Conservation (phyloP, 2,329 filamentous ascomycete species). For the Truncatella angustata region DNA sequence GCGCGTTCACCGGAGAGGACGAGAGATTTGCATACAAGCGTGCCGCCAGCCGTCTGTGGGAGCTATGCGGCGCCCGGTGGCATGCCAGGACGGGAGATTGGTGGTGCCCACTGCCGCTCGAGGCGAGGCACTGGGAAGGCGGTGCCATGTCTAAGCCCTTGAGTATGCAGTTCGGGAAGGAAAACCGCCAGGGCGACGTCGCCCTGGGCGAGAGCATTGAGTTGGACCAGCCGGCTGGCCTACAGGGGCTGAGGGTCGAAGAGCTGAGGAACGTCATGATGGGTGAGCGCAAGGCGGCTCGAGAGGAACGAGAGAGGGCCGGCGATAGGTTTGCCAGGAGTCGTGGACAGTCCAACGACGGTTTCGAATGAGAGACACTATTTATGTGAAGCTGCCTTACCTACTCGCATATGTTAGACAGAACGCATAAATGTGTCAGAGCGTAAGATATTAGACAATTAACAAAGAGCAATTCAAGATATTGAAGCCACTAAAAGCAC, state of each 20-base stretch:
- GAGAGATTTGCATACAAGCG: conserved; percentile 80
- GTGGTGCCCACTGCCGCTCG: conserved; percentile 65
- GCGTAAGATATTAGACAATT: too few relatives aligned
- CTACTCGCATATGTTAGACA: too few relatives aligned
- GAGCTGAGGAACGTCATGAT: conserved; percentile 21
- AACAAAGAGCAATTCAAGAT: too few relatives aligned
- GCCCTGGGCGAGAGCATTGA: conserved; percentile 38
- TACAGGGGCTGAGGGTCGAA: conserved; percentile 33
- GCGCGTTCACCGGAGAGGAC: conserved; percentile 75
- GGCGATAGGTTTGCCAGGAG: conserved; percentile 2
- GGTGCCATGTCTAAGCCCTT: conserved; percentile 16
- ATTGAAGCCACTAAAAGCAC: too few relatives aligned
- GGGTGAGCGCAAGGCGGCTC: conserved; percentile 7
- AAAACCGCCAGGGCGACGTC: conserved; percentile 31
- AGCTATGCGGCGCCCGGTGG: conserved; percentile 74
- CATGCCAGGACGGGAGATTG: conserved; percentile 63
- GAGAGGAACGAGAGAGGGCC: neutral
- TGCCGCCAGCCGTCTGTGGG: conserved; percentile 75
- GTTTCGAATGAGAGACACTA: conserved; percentile 5
- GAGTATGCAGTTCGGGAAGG: neutral
- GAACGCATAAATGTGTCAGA: too few relatives aligned
- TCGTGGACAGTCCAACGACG: neutral
- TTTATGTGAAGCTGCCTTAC: too few relatives aligned
- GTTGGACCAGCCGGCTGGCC: conserved; percentile 41
- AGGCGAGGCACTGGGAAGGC: conserved; percentile 67